phyloP scores from a whole-genome alignment of 2,329 filamentous ascomycete species.

The Paramyrothecium roridum region DNA sequence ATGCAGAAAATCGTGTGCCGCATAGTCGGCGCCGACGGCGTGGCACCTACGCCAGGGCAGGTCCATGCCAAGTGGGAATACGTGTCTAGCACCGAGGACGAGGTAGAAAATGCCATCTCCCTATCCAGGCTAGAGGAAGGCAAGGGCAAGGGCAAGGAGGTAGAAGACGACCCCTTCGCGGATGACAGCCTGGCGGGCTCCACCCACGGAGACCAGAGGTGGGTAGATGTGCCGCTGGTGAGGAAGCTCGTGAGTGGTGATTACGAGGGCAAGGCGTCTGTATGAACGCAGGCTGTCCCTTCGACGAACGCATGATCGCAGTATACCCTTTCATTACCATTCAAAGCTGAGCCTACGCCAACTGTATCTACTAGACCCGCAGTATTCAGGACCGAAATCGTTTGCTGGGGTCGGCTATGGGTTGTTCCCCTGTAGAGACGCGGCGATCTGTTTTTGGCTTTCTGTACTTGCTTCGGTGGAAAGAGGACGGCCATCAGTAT shows the following conservation, averaged over 20 bases:
- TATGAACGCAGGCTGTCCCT: background rate
- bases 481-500: background rate
- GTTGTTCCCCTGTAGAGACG: too few species aligned
- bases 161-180: slow-evolving; percentile 66
- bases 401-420: background rate
- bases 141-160: slow-evolving; percentile 51
- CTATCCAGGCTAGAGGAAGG: slow-evolving; percentile 52
- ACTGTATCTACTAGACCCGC: too few species aligned
- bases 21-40: slow-evolving; percentile 68
- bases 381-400: background rate
- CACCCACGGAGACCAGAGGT: slow-evolving; percentile 35
- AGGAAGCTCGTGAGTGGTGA: slow-evolving; percentile 72
- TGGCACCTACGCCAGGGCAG: slow-evolving; percentile 68
- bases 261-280: slow-evolving; percentile 55
- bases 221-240: slow-evolving; percentile 64
- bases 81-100: slow-evolving; percentile 36
- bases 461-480: background rate
- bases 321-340: background rate
- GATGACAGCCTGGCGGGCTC: slow-evolving; percentile 32
- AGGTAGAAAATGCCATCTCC: slow-evolving; percentile 59
- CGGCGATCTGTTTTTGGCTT: too few species aligned
- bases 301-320: background rate
- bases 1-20: slow-evolving; percentile 79
- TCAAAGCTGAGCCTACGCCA: background rate
- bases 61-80: slow-evolving; percentile 83